Base-by-base conservation (phyloP, 257 asterid species). In the Ophiorrhiza pumila region DNA sequence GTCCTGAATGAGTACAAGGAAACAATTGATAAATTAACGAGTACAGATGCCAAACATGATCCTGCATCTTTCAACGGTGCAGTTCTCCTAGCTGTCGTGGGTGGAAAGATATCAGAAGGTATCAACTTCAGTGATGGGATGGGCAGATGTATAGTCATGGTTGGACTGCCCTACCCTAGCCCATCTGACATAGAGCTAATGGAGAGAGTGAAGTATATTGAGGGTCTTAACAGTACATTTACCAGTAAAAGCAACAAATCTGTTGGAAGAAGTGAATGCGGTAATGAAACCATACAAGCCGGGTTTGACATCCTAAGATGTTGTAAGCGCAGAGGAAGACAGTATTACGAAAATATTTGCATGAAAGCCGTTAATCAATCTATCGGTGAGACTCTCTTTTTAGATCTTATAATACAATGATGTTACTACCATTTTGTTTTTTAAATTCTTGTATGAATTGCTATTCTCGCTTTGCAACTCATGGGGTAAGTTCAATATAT, bases 61-160 rank as follows among this genome's bases (percentile, higher is more conserved):
- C 67, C 79, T 53, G 65, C 71, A 23, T 78, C 88, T 68, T 77
- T 83, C 70, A 91, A 76, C 62, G 98, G 98, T 67, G 99, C 99
- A 35, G 81, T 94, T 77, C 91, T 94, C 72, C 78, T 90, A 60
- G 98, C 99, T 29, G 87, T 94, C 71, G 99, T 94, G n/a, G 99
- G 99, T 58, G 99, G 99, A 37, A 94, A 94, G 85, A 83, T 94
- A 81, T 94, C 99, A 7, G 99, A 94, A 85, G 99, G 99, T 62
- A 94, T 94, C 78, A 94, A 94, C 84, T 88, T 94, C 35, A 90
- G 97, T 35, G 94, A 94, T 63, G 98, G 98, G 31, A 88, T 91
- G 68, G 98, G 99, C 34, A 84, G 98, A 72, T 94, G 99, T 84
- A 85, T 94, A 77, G 88, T 94, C 72, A 94, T 94, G 99, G 98